Evolutionary conservation across 306 rosid species (phyloP).

Genomic region (Cicer judaicum): DNA sequence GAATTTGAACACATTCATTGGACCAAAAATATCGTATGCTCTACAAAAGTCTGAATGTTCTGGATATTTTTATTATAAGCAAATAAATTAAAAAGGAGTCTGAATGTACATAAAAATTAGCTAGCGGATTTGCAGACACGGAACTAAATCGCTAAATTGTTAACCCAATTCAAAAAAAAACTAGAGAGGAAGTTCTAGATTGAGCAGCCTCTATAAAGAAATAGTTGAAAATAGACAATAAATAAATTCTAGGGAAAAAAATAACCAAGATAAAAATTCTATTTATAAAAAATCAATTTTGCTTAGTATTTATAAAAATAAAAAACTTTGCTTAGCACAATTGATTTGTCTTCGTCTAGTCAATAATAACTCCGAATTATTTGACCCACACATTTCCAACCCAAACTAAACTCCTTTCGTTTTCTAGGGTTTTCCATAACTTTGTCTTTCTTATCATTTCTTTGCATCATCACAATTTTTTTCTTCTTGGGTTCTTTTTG

Average conservation of each 20-base stretch:
- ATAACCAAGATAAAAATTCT: background rate
- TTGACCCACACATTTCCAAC: conserved; percentile 57
- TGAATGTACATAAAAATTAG: too few species aligned
- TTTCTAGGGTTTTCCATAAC: conserved; percentile 49
- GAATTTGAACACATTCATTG: conserved; percentile 29
- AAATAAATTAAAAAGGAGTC: too few species aligned
- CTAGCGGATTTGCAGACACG: too few species aligned
- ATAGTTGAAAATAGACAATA: background rate
- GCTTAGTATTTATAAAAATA: too few species aligned
- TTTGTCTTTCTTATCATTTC: conserved; percentile 37
- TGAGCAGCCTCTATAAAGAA: conserved; percentile 10
- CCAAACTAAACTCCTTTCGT: conserved; percentile 44
- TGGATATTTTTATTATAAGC: background rate
- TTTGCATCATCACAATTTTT: conserved; percentile 35
- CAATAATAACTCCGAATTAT: conserved; percentile 50
- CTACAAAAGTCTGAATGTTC: conserved; percentile 32
- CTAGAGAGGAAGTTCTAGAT: conserved; percentile 16
- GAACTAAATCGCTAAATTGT: too few species aligned
- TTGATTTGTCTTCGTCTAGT: conserved; percentile 60
- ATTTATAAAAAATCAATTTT: too few species aligned
- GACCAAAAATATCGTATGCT: conserved; percentile 13
- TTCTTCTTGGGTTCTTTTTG: conserved; percentile 22
- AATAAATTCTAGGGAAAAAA: background rate
- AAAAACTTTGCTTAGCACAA: conserved; percentile 46
- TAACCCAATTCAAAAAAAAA: too few species aligned